Conservation (phyloP, 2,329 filamentous ascomycete genomes). For the Clonostachys rhizophaga region DNA sequence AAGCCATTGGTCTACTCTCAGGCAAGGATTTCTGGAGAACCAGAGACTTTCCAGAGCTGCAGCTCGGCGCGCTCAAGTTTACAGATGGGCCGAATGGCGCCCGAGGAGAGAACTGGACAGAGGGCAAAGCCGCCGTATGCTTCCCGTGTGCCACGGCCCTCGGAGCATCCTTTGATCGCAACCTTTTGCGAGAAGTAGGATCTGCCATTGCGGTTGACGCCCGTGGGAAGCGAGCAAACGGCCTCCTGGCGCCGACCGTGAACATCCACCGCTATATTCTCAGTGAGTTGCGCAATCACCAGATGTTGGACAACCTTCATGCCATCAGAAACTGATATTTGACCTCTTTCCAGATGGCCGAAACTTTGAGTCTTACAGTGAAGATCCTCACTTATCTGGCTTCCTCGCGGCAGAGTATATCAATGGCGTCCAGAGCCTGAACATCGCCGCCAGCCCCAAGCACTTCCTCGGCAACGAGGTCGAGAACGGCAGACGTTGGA, state of each 20-base stretch:
- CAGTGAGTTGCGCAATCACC: not conserved
- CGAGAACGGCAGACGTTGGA: conserved; percentile 17
- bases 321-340: no score
- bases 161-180: conserved; percentile 58
- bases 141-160: conserved; percentile 28
- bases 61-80: no score
- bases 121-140: conserved; percentile 20
- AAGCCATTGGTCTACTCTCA: no score
- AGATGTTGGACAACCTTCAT: no score
- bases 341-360: conserved; percentile 11
- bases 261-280: conserved; percentile 33
- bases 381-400: conserved; percentile 74
- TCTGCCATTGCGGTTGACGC: conserved; percentile 52
- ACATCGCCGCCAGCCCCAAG: conserved; percentile 37
- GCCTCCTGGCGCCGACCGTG: conserved; percentile 63
- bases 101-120: conserved; percentile 20
- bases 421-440: conserved; percentile 53
- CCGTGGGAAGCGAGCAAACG: conserved; percentile 59
- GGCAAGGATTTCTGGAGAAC: no score
- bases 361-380: conserved; percentile 32
- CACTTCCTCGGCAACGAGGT: conserved; percentile 40
- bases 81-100: conserved; percentile 25
- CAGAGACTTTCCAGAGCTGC: no score
- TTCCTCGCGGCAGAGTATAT: conserved; percentile 69
- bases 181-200: conserved; percentile 52